Evolutionary conservation across 2,329 filamentous ascomycete species (phyloP).

Genomic region (Nemania sp.): DNA sequence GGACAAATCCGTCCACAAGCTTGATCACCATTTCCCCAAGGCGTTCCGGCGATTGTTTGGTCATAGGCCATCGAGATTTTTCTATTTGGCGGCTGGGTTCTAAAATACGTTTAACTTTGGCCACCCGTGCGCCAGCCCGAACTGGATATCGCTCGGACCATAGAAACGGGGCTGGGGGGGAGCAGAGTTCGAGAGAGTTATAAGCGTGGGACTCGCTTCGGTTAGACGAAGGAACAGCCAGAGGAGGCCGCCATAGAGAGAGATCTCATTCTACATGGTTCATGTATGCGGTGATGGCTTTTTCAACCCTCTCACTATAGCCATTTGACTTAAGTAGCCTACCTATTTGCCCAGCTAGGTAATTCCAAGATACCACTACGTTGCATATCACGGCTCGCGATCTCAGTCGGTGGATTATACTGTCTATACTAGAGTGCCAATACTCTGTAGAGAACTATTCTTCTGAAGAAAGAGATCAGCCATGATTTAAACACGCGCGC

Average conservation of each 20-base stretch:
- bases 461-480: too few relatives aligned
- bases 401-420: too few relatives aligned
- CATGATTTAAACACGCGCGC: too few relatives aligned
- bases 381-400: slow-evolving; percentile 5
- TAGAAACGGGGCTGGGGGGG: not conserved
- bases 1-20: slow-evolving; percentile 14
- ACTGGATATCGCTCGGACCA: slow-evolving; percentile 21
- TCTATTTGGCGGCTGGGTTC: slow-evolving; percentile 7
- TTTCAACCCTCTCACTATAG: slow-evolving; percentile 2
- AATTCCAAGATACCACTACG: slow-evolving; percentile 14
- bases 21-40: slow-evolving; percentile 14
- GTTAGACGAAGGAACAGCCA: not conserved
- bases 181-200: not conserved
- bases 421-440: too few relatives aligned
- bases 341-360: too few relatives aligned
- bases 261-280: too few relatives aligned
- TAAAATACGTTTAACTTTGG: slow-evolving; percentile 6
- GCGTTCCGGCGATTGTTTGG: slow-evolving; percentile 25
- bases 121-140: slow-evolving; percentile 10
- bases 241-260: slow-evolving; percentile 18
- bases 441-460: too few relatives aligned
- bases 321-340: too few relatives aligned
- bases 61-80: slow-evolving; percentile 3
- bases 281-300: slow-evolving; percentile 1
- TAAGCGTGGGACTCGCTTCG: slow-evolving; percentile 1